A percentile compares a stretch with the other conserved stretches of the same genome.
phyloP scores from a whole-genome alignment of 805 yeast genomes.

The Candida sphagnicola region DNA sequence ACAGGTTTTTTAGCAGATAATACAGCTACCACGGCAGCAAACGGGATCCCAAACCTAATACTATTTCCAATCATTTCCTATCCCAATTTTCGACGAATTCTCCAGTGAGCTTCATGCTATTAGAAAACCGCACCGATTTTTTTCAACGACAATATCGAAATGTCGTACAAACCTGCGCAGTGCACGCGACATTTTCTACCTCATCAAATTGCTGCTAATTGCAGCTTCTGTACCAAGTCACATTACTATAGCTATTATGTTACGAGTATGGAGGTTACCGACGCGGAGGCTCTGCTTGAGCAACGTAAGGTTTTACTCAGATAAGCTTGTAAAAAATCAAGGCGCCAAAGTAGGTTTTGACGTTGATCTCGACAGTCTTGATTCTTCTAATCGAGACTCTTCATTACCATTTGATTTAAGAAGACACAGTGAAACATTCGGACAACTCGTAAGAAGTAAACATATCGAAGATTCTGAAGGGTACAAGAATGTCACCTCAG shows the following conservation, averaged over 20 bases:
- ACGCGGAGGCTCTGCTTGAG: neutral
- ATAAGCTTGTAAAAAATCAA: neutral
- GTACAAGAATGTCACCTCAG: neutral
- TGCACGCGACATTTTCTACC: neutral
- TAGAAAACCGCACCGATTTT: neutral
- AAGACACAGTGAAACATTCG: slow-evolving; percentile 17
- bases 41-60: slow-evolving; percentile 4
- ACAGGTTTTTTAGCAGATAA: neutral
- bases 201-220: neutral
- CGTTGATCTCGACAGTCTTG: neutral
- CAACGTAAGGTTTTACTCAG: neutral
- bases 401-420: slow-evolving; percentile 15
- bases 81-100: no score
- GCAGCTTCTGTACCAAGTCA: neutral
- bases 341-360: neutral
- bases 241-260: neutral
- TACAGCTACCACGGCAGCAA: neutral
- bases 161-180: neutral
- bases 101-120: no score
- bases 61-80: slow-evolving; percentile 1
- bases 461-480: neutral
- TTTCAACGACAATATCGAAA: neutral
- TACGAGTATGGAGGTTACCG: neutral
- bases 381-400: slow-evolving; percentile 1
- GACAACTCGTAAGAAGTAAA: slow-evolving; percentile 4